These are phyloP conservation scores for Mucor saturninus DNA, from an alignment of 371 early-diverging fungal species.

Conservation along the genomic window DNA sequence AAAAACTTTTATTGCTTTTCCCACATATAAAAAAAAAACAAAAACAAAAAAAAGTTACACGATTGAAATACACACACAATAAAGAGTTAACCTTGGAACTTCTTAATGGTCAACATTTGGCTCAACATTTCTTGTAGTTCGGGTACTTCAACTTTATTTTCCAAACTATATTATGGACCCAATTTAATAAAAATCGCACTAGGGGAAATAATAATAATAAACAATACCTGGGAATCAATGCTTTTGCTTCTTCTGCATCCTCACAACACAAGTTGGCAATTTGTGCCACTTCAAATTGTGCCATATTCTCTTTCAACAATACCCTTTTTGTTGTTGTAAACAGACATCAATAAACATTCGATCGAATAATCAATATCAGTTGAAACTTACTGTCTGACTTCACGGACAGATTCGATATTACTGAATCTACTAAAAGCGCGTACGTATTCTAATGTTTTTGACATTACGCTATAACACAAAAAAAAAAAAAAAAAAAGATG, in stretches of 20 bases:
- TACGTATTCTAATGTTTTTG: constrained; percentile 83
- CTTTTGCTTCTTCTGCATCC: constrained; percentile 86
- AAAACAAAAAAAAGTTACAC: background rate
- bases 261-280: constrained; percentile 89
- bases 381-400: constrained; percentile 75
- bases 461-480: constrained; percentile 59
- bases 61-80: background rate
- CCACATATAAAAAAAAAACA: background rate
- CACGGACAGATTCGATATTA: constrained; percentile 83
- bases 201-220: background rate
- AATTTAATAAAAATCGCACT: too few species aligned
- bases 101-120: constrained; percentile 77
- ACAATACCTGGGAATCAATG: constrained; percentile 77
- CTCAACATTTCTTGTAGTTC: constrained; percentile 72
- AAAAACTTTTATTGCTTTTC: background rate
- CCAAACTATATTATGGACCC: constrained; percentile 13
- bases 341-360: background rate
- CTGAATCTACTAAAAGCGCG: constrained; percentile 81
- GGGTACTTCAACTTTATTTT: constrained; percentile 25
- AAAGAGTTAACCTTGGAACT: constrained; percentile 65
- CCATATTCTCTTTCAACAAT: constrained; percentile 61
- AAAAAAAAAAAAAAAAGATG: background rate
- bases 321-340: constrained; percentile 36
- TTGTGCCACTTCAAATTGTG: constrained; percentile 87
- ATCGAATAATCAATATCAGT: background rate